Conservation (phyloP, 176 grass and related monocot species). For the Tillandsia fasciculata region DNA sequence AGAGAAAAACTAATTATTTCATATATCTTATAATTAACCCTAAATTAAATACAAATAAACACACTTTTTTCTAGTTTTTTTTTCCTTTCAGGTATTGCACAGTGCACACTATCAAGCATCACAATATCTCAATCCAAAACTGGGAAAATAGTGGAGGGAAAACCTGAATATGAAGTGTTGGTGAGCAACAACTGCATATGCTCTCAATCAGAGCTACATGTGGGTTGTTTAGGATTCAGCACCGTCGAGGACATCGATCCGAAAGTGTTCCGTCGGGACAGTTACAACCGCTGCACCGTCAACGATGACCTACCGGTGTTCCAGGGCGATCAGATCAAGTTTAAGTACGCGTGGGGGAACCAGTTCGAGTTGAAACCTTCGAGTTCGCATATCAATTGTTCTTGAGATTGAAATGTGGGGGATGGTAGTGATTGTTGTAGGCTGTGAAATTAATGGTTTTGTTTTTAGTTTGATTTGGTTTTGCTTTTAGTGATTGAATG, state of each 20-base stretch:
- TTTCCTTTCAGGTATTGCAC: background rate
- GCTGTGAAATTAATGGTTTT: too few relatives aligned
- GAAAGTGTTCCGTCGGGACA: background rate
- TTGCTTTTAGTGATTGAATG: background rate
- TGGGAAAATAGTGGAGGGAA: constrained; percentile 3
- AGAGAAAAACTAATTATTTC: too few relatives aligned
- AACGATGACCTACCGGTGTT: background rate
- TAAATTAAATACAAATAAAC: background rate
- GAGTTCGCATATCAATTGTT: constrained; percentile 11
- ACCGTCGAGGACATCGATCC: constrained; percentile 25
- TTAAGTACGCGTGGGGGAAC: constrained; percentile 11
- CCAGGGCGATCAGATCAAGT: background rate
- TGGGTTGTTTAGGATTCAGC: constrained; percentile 40
- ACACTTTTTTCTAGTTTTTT: background rate
- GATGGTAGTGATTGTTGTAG: background rate
- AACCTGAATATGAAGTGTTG: constrained; percentile 36
- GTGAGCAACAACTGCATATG: constrained; percentile 32
- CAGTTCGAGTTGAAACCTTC: background rate
- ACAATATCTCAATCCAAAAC: constrained; percentile 20
- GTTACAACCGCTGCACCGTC: constrained; percentile 11
- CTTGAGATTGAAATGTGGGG: background rate
- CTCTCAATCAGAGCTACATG: constrained; percentile 16
- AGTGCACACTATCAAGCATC: constrained; percentile 25
- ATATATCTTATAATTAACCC: too few relatives aligned
- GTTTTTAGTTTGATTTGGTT: background rate